Conservation (phyloP, 192 early-diverging fungal species). For the Linnemannia schmuckeri region DNA sequence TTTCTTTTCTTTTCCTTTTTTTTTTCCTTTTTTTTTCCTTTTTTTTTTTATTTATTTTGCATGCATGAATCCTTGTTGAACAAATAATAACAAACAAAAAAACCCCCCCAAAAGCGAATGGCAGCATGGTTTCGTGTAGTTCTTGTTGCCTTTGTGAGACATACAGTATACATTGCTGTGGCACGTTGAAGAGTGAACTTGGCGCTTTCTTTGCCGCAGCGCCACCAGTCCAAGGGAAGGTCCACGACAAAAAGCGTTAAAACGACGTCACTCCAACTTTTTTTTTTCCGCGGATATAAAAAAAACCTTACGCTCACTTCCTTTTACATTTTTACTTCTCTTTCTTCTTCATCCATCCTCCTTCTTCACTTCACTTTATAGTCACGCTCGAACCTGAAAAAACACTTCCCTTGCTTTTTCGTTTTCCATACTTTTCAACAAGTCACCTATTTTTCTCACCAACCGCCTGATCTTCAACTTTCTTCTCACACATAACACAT, state of each 20-base stretch:
- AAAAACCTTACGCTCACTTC: neutral
- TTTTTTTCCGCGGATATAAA: neutral
- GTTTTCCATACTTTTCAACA: conserved; percentile 3
- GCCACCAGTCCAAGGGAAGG: neutral
- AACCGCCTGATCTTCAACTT: neutral
- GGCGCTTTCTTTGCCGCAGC: neutral
- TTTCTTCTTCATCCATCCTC: neutral
- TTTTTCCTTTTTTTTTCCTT: neutral
- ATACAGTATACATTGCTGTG: neutral
- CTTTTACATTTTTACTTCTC: conserved; percentile 7
- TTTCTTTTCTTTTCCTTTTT: neutral
- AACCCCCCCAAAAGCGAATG: neutral
- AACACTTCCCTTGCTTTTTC: neutral
- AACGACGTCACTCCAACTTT: neutral
- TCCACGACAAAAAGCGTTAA: neutral
- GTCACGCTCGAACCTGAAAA: neutral
- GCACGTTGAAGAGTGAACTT: neutral
- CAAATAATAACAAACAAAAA: neutral
- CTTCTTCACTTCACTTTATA: neutral
- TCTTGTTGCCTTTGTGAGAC: neutral
- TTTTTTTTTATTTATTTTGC: neutral
- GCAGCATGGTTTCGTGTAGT: neutral
- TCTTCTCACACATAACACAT: neutral
- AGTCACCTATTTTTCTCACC: neutral
- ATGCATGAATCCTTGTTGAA: neutral